Evolutionary conservation across 352 stramenopile genomes (phyloP).

Genomic region (Phytophthora pseudosyringae): DNA sequence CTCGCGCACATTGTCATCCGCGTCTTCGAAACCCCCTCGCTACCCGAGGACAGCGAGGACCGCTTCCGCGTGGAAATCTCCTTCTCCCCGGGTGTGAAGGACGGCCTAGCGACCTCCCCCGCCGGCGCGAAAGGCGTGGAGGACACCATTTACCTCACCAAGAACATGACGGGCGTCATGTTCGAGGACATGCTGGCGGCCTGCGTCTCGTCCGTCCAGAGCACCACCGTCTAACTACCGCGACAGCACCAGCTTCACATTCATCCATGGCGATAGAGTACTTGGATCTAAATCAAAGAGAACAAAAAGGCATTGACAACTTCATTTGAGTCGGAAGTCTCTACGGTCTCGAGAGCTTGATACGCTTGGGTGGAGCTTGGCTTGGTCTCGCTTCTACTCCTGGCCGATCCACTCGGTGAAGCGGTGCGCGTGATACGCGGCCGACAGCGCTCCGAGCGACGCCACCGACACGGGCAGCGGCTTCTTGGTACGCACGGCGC

Average conservation of each 20-base stretch:
- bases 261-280: conserved; percentile 29
- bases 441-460: conserved; percentile 75
- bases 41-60: conserved; percentile 84
- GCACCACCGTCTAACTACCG: conserved; percentile 28
- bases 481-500: conserved; percentile 77
- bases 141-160: conserved; percentile 85
- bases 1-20: conserved; percentile 98
- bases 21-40: conserved; percentile 96
- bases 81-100: conserved; percentile 78
- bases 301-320: conserved; percentile 16
- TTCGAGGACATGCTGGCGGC: conserved; percentile 90
- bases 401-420: conserved; percentile 88
- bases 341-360: neutral
- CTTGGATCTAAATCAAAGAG: conserved; percentile 11
- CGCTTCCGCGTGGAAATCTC: conserved; percentile 89
- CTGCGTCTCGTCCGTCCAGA: conserved; percentile 82
- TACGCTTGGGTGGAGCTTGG: neutral
- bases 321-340: conserved; percentile 22
- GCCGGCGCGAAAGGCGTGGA: conserved; percentile 44
- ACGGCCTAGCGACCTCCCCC: conserved; percentile 31
- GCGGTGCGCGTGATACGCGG: conserved; percentile 83
- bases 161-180: conserved; percentile 88
- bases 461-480: conserved; percentile 77
- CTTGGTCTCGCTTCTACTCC: conserved; percentile 48
- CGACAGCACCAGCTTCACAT: conserved; percentile 9